phyloP scores from a whole-genome alignment of 768 basidiomycete species.

The Asterophora lycoperdoides region DNA sequence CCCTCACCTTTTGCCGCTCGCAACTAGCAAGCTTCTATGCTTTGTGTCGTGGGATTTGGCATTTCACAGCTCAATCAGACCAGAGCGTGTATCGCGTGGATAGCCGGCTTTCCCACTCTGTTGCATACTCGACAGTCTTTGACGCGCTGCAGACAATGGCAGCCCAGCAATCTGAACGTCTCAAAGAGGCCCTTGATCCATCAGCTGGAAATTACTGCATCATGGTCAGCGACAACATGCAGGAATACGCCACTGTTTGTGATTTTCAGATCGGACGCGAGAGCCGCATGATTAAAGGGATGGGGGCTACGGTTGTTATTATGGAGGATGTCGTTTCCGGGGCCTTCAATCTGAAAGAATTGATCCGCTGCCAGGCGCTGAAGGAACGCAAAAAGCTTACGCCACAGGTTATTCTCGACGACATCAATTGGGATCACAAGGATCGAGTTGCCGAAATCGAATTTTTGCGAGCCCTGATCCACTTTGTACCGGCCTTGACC shows the following conservation, averaged over 20 bases:
- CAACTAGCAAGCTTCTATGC: not conserved
- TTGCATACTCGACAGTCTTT: constrained; percentile 8
- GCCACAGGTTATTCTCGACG: not conserved
- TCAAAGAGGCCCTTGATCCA: not conserved
- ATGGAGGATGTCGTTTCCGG: constrained; percentile 10
- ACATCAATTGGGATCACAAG: constrained; percentile 10
- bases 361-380: not conserved
- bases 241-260: constrained; percentile 7
- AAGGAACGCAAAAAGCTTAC: not conserved
- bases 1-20: not conserved
- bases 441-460: constrained; percentile 11
- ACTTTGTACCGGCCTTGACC: constrained; percentile 10
- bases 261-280: constrained; percentile 10
- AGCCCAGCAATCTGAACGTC: not conserved
- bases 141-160: constrained; percentile 1
- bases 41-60: not conserved
- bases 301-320: constrained; percentile 11
- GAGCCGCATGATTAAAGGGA: constrained; percentile 12
- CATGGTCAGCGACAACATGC: constrained; percentile 15
- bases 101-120: not conserved
- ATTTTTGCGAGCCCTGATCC: constrained; percentile 11
- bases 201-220: not conserved
- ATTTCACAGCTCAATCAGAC: not conserved
- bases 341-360: constrained; percentile 9
- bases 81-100: not conserved